Evolutionary conservation across 805 yeast species (phyloP).

Genomic region (Teunomyces funiuensis): DNA sequence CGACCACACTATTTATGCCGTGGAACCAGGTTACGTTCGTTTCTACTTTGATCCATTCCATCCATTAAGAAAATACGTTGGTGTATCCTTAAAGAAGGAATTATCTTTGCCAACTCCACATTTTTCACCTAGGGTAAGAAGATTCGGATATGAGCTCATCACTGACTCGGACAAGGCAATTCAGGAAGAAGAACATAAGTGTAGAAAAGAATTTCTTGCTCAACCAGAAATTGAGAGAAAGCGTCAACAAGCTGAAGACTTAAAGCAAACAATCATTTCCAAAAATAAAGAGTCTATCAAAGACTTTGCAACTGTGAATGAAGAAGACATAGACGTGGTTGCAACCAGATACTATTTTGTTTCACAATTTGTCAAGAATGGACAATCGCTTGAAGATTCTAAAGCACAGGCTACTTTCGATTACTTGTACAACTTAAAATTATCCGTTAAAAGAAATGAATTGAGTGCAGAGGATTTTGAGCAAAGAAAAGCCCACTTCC

Average conservation of each 20-base stretch:
- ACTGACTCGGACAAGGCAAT: constrained; percentile 49
- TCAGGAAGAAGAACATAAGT: constrained; percentile 59
- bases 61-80: constrained; percentile 86
- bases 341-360: constrained; percentile 52
- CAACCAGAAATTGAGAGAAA: constrained; percentile 50
- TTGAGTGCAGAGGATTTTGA: constrained; percentile 26
- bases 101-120: constrained; percentile 81
- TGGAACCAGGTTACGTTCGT: constrained; percentile 90
- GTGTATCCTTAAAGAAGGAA: constrained; percentile 71
- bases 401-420: constrained; percentile 56
- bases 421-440: constrained; percentile 43
- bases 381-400: constrained; percentile 58
- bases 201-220: constrained; percentile 64
- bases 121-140: constrained; percentile 81
- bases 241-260: constrained; percentile 39
- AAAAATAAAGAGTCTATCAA: constrained; percentile 17
- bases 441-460: constrained; percentile 40
- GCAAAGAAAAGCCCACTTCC: constrained; percentile 28
- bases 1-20: constrained; percentile 89
- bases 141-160: constrained; percentile 71
- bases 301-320: constrained; percentile 28
- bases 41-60: constrained; percentile 95
- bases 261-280: constrained; percentile 28
- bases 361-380: constrained; percentile 53
- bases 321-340: constrained; percentile 35